Base-by-base conservation (phyloP, 148 eudicot species). In the Silene uniflora region DNA sequence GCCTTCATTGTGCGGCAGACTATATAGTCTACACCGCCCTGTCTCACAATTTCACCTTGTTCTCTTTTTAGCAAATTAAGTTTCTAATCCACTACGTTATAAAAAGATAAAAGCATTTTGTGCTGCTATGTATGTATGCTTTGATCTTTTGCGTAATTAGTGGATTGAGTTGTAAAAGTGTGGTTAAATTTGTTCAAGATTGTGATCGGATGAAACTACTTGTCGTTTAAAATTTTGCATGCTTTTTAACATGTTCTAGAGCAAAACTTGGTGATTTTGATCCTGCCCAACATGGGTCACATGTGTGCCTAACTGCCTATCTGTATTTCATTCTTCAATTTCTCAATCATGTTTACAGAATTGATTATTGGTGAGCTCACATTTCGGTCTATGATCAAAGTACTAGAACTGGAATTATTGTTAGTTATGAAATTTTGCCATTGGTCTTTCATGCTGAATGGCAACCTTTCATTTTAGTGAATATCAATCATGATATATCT, bases 371-470 rank as follows among this genome's bases (percentile, higher is more conserved):
- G 4, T 18, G 42, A 67, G 52, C 23, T 54, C 35, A 52, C 12
- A 71, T 9, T 24, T 24, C 3, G 35, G 62, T 71, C 49, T 24
- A 25, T 59, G 64, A 11, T 32, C 52, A 19, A 59, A 60, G 49
- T 25, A 21, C 22, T 29, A 19, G 55, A 73, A 49, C 54, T 61
- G n/a, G 54, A 61, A 61, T 62, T 46, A 0, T 49, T 8, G 5
- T 8, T 29, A 72, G 19, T 23, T 47, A 69, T 59, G 67, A 46
- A 58, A 22, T 14, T 76, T 24, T 52, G 13, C 25, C 25, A 29
- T 56, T 32, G 24, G 24, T 55, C 19, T 24, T 44, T 67, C 62
- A 74, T 52, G 75, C 67, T 63, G 25, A n/a, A 35, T 72, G 56
- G 17, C 24, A 32, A 42, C 17, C 55, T 29, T 72, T 17, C 35